These are phyloP conservation scores for Zygosaccharomyces pseudorouxii DNA, from an alignment of 805 yeast species.

Conservation along the genomic window DNA sequence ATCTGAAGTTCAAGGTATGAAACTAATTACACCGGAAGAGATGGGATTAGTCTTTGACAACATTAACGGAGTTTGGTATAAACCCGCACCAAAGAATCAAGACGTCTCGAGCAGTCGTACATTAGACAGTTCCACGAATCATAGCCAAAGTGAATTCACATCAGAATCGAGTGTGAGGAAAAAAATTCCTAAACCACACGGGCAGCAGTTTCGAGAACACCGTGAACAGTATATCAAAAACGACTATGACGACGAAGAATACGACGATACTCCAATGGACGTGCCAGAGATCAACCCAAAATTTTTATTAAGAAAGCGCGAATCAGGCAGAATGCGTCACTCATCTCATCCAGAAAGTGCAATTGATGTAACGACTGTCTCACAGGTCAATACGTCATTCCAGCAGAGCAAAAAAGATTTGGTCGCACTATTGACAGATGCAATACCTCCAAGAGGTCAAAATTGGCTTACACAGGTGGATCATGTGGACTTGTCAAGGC, in stretches of 20 bases:
- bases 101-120: constrained; percentile 25
- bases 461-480: constrained; percentile 11
- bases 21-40: constrained; percentile 26
- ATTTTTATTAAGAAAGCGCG: constrained; percentile 8
- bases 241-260: constrained; percentile 4
- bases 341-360: not conserved
- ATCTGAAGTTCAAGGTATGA: constrained; percentile 7
- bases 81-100: constrained; percentile 18
- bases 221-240: not conserved
- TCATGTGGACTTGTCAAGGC: constrained; percentile 12
- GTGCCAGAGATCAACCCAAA: constrained; percentile 24
- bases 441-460: constrained; percentile 9
- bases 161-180: not conserved
- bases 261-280: constrained; percentile 27
- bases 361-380: constrained; percentile 12
- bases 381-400: constrained; percentile 24
- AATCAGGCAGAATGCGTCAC: not conserved
- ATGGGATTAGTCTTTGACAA: constrained; percentile 26
- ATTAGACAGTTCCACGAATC: constrained; percentile 13
- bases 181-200: not conserved
- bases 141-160: constrained; percentile 3
- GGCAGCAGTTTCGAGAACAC: not conserved
- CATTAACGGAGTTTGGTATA: constrained; percentile 27
- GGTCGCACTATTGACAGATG: constrained; percentile 24
- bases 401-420: constrained; percentile 22